Base-by-base conservation (phyloP, 257 asterid species). In the Solanum arcanum region DNA sequence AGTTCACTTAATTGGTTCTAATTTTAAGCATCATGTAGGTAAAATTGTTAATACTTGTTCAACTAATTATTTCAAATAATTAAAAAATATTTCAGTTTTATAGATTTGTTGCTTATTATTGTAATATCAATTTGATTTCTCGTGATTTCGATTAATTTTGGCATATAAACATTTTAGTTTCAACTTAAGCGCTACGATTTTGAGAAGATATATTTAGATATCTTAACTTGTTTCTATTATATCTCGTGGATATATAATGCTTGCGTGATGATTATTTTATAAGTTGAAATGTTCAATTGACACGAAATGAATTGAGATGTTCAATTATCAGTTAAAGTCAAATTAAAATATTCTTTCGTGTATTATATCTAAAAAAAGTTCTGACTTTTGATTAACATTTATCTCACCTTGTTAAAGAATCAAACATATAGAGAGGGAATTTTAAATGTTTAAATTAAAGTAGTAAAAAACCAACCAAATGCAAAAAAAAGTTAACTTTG, bases 201-300 rank as follows among this genome's bases (percentile, higher is more conserved):
- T 56, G 64, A 56, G 12, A 56, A 56, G 18, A 25, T 2, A 7
- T 20, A 20, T 20, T 56, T 3, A 56, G 12, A 56, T 4, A 56
- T 0, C 1, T 56, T 0, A 56, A 56, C n/a, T 56, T 0, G 5
- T 56, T 20, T 0, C 5, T 18, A 56, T 10, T 3, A 7, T 56
- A 52, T 56, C 1, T 18, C 1, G 10, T 56, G 5, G 7, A 56
- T 0, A 56, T 56, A 0, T 0, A 4, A 18, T 0, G 0, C 0
- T 56, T 18, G 5, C 2, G 1, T 56, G 2, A 56, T 8, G 2
- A 1, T 39, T 8, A 39, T 39, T 39, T 39, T 39, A 6, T 39
- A 39, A 39, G 4, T 52, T 18, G 2, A 18, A 52, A 18, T 16
- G 11, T 18, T 3, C 16, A 23, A 62, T 1, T 56, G 0, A 42